Evolutionary conservation across 306 rosid species (phyloP), one percentile per base, ranked within the genome.

Genomic region (Begonia fuchsioides): DNA sequence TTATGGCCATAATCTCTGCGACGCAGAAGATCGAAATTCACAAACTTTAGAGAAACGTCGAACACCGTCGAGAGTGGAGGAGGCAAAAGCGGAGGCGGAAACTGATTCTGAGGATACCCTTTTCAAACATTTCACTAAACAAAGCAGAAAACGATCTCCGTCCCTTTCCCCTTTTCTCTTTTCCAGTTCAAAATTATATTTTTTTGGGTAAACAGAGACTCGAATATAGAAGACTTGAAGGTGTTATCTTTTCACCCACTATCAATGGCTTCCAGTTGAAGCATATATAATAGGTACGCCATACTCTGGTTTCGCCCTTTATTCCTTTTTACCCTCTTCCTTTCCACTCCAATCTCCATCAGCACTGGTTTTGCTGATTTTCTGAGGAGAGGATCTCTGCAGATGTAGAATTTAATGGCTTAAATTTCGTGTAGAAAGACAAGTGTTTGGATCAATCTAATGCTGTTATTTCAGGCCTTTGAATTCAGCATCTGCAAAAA

Each of bases 261-360:
- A 38, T 81, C 68, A 61, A 63, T 54, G 95, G 95, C 41, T 72
- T 57, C 62, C 66, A 64, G 49, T 53, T 61, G 71, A 70, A 55
- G 73, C 60, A 15, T 43, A 40, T 32, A 45, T 57, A 47, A 15
- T 35, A 52, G 55, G 51, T 82, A 74, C 7, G 35, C 35, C 8
- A 26, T 5, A 26, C 35, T 26, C 35, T 26, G 35, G n/a, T 26
- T 26, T 26, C 7, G 35, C 35, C 35, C 35, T 26, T 26, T 26
- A 26, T 26, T 26, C 35, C 35, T 26, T 26, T 26, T 26, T 26
- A 26, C 35, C 35, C 46, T 14, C 38, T 48, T 16, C 56, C 39
- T 19, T 35, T 9, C 9, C 13, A n/a, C 19, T 43, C 40, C 39
- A 38, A 8, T n/a, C 32, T 26, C 8, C 35, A 26, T 4, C 35